phyloP scores from a whole-genome alignment of 345 rosid species.

The Pistacia vera region DNA sequence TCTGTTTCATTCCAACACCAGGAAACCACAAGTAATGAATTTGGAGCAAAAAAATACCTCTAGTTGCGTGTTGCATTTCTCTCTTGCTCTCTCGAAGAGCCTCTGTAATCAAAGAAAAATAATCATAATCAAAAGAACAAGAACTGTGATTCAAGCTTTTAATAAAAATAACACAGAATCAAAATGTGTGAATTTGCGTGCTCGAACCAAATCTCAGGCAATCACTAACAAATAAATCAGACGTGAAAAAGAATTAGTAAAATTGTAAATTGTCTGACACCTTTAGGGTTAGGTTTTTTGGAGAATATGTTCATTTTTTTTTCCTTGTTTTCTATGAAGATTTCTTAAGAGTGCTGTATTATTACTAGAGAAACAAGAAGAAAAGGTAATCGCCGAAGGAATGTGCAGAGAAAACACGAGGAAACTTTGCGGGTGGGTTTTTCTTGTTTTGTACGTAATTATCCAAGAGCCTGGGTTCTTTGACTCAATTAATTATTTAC shows the following conservation, averaged over 20 bases:
- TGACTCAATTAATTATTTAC: not conserved
- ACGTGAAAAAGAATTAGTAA: not conserved
- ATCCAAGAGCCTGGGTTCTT: not conserved
- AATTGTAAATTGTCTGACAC: constrained; percentile 26
- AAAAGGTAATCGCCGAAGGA: constrained; percentile 19
- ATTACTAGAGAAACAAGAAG: not conserved
- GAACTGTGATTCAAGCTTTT: not conserved
- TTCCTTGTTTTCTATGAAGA: not conserved
- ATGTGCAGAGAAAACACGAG: constrained; percentile 23
- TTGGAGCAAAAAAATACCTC: constrained; percentile 52
- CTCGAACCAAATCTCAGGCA: not conserved
- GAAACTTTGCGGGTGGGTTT: constrained; percentile 17
- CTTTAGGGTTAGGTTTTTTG: constrained; percentile 76
- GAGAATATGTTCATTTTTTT: constrained; percentile 61
- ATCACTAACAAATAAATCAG: not conserved
- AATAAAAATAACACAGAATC: not conserved
- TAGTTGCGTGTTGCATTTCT: constrained; percentile 86
- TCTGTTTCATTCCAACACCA: not conserved
- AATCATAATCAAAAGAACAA: not conserved
- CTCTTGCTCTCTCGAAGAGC: constrained; percentile 88
- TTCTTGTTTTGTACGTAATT: not conserved
- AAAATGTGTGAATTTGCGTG: not conserved
- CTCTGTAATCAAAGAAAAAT: constrained; percentile 51
- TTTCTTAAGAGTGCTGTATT: constrained; percentile 1
- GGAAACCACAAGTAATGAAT: not conserved